phyloP scores from a whole-genome alignment of 805 yeast genomes.

The Nakazawaea wickerhamii region DNA sequence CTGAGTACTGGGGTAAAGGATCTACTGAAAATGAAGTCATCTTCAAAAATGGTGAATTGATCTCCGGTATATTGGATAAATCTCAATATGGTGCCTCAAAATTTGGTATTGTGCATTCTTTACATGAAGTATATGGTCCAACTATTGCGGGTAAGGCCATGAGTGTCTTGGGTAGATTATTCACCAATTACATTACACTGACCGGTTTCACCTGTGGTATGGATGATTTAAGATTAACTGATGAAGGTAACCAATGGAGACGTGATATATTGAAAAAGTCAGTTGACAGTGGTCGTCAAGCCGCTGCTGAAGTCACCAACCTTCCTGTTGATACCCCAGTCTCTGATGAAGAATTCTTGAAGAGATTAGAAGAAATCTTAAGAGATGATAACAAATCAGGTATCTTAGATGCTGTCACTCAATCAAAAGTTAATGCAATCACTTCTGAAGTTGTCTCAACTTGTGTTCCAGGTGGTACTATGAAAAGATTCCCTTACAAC shows the following conservation, averaged over 20 bases:
- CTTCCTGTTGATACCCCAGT: slow-evolving; percentile 44
- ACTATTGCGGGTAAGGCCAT: slow-evolving; percentile 83
- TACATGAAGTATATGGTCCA: slow-evolving; percentile 94
- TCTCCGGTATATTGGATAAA: slow-evolving; percentile 93
- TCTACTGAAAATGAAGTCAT: slow-evolving; percentile 83
- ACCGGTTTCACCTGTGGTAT: slow-evolving; percentile 98
- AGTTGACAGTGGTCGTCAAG: slow-evolving; percentile 78
- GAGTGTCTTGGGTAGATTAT: slow-evolving; percentile 89
- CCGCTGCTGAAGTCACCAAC: slow-evolving; percentile 93
- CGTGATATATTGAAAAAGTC: slow-evolving; percentile 72
- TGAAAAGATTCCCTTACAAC: slow-evolving; percentile 92
- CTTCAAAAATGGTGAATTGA: slow-evolving; percentile 78
- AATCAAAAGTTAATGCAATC: slow-evolving; percentile 84
- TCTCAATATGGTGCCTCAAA: slow-evolving; percentile 98
- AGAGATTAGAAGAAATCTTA: slow-evolving; percentile 87
- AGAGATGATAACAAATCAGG: slow-evolving; percentile 92
- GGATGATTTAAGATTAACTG: slow-evolving; percentile 94
- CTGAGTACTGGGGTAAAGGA: slow-evolving; percentile 88
- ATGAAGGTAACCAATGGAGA: slow-evolving; percentile 89
- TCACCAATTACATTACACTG: slow-evolving; percentile 88
- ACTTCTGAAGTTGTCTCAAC: slow-evolving; percentile 91
- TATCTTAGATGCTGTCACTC: slow-evolving; percentile 91
- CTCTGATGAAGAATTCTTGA: slow-evolving; percentile 69
- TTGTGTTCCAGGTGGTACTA: slow-evolving; percentile 95
- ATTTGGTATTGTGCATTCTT: slow-evolving; percentile 92